A percentile compares a stretch with the other conserved stretches of the same genome.
Conservation (phyloP, 371 early-diverging fungal genomes). For the Amoeboaphelidium protococcarum region DNA sequence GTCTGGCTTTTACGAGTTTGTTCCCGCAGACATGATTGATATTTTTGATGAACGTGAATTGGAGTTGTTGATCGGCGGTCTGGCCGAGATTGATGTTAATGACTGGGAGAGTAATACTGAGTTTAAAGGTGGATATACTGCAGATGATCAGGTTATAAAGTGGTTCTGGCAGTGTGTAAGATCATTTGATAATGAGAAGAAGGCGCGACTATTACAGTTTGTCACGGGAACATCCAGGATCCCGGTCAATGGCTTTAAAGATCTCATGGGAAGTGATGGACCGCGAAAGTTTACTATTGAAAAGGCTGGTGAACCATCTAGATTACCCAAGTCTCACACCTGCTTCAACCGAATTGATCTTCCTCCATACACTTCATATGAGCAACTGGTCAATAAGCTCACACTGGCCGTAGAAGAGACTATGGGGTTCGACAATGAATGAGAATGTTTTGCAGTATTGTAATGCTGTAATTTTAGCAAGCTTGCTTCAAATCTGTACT, state of each 20-base stretch:
- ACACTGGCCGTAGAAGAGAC: constrained; percentile 82
- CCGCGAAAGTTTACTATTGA: constrained; percentile 88
- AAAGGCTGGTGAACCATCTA: constrained; percentile 56
- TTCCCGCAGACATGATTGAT: constrained; percentile 67
- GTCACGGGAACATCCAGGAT: constrained; percentile 93
- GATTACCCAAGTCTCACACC: constrained; percentile 77
- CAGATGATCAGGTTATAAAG: constrained; percentile 76
- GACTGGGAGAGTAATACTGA: constrained; percentile 98
- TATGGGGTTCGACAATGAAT: constrained; percentile 5
- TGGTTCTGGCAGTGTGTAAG: constrained; percentile 92
- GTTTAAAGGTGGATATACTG: constrained; percentile 72
- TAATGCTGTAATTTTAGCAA: no score
- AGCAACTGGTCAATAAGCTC: constrained; percentile 40
- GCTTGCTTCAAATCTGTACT: no score
- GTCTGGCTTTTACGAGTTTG: constrained; percentile 83
- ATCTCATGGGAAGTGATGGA: constrained; percentile 87
- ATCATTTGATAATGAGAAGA: constrained; percentile 71
- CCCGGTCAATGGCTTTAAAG: constrained; percentile 94
- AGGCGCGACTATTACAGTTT: constrained; percentile 82
- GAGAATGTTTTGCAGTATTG: not conserved
- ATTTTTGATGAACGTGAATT: constrained; percentile 96
- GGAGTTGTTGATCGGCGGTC: constrained; percentile 91
- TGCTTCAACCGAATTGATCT: constrained; percentile 91
- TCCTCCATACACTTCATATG: constrained; percentile 52
- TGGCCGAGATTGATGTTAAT: constrained; percentile 92